phyloP scores from a whole-genome alignment of 148 eudicot species.

The Rhododendron mucronatum region DNA sequence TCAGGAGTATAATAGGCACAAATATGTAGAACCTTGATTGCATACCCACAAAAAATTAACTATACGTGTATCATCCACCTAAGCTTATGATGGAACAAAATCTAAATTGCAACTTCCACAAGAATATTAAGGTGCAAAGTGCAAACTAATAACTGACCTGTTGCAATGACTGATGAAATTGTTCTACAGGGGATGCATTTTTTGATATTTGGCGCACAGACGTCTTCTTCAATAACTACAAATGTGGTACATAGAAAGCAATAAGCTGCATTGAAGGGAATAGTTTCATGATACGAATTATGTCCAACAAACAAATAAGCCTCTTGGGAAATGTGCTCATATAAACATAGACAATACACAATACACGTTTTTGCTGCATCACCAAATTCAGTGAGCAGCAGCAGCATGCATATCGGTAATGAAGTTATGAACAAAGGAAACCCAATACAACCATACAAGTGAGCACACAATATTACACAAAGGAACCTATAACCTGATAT shows the following conservation, averaged over 20 bases:
- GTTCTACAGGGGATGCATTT: slow-evolving; percentile 64
- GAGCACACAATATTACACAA: background rate
- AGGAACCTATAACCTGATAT: background rate
- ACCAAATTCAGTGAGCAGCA: slow-evolving; percentile 17
- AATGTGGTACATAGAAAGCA: slow-evolving; percentile 47
- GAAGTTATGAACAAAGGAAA: background rate
- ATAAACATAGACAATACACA: background rate
- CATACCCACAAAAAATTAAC: background rate
- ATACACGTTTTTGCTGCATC: background rate
- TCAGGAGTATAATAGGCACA: background rate
- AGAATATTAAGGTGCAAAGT: background rate
- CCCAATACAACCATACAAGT: background rate
- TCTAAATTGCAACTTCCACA: background rate
- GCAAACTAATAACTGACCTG: slow-evolving; percentile 48
- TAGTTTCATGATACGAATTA: slow-evolving; percentile 26
- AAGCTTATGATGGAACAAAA: background rate
- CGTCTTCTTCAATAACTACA: slow-evolving; percentile 82
- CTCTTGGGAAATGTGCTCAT: background rate
- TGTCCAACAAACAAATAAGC: background rate
- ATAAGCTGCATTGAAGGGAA: slow-evolving; percentile 44
- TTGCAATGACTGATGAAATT: slow-evolving; percentile 61
- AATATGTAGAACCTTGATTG: background rate
- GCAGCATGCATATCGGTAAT: background rate
- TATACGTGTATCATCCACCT: background rate
- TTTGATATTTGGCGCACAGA: slow-evolving; percentile 48